Evolutionary conservation across 306 rosid species (phyloP).

Genomic region (Lagenaria siceraria): DNA sequence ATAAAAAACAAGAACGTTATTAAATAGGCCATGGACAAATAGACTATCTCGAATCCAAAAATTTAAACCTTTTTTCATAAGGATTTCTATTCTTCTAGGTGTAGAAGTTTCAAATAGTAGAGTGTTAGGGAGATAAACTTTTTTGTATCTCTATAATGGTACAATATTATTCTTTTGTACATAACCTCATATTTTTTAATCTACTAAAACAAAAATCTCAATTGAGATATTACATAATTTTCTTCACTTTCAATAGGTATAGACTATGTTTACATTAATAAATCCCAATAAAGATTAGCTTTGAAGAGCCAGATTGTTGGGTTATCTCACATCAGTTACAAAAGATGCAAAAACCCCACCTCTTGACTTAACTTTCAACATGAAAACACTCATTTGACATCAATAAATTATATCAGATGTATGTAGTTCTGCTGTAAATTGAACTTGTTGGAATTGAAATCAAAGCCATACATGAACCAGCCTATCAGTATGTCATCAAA

Average conservation of each 20-base stretch:
- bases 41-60: neutral
- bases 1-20: too few relatives aligned
- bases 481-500: neutral
- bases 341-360: neutral
- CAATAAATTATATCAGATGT: neutral
- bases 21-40: neutral
- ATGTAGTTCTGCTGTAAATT: neutral
- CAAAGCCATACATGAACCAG: neutral
- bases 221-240: neutral
- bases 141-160: neutral
- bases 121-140: neutral
- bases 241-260: neutral
- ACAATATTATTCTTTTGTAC: neutral
- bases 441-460: neutral
- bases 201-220: neutral
- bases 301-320: neutral
- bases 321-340: neutral
- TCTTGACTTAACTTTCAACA: neutral
- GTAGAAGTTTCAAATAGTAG: neutral
- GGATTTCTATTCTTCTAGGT: too few relatives aligned
- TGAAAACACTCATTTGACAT: neutral
- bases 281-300: neutral
- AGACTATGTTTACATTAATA: neutral
- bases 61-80: neutral
- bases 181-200: neutral